Base-by-base conservation (phyloP, 139 green algal species). In the Yamagishiella unicocca region DNA sequence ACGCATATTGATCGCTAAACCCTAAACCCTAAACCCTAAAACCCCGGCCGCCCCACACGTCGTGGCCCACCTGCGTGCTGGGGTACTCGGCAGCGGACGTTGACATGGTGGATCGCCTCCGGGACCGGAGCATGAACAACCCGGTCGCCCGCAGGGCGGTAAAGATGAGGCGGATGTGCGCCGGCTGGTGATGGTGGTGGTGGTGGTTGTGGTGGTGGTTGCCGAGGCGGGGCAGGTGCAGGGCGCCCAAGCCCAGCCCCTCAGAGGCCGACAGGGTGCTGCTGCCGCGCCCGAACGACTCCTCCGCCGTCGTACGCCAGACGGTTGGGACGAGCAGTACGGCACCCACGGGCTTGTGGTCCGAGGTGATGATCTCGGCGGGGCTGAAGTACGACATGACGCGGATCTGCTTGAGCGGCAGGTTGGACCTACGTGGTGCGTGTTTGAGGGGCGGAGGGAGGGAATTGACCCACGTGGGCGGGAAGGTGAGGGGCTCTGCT, bases 321-420 rank as follows among this genome's bases (percentile, higher is more conserved):
- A 85, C 62, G 14, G 77, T 90, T 46, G 91, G 91, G 27, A 94
- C 88, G 12, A 35, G 35, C 38, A 95, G 91, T 29, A 90, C 54
- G 5, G 92, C 92, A 0, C 17, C 90, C 1, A 97, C 94, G 37
- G 94, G 94, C 89, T 97, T 97, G 91, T 97, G 94, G 88, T 97
- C 94, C 2, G 87, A 94, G 6, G 90, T 93, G 77, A 37, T 50
- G 53, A 96, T 91, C 27, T 93, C 89, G 31, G 88, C 68, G 0
- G 79, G 91, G 45, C 77, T 82, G 46, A 90, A 95, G 91, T 96
- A 96, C 24, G 89, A 85, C 21, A 90, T 9, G 9, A 74, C 38
- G 3, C 58, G 68, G 61, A 90, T 87, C 73, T 86, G 71, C 81
- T 92, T 92, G 54, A 88, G 79, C 0, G 93, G 91, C 38, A 96